Percentiles rank a stretch among this genome's conserved stretches.
Evolutionary conservation across 140 eudicot species (phyloP).

Genomic region (Bidens hawaiensis): DNA sequence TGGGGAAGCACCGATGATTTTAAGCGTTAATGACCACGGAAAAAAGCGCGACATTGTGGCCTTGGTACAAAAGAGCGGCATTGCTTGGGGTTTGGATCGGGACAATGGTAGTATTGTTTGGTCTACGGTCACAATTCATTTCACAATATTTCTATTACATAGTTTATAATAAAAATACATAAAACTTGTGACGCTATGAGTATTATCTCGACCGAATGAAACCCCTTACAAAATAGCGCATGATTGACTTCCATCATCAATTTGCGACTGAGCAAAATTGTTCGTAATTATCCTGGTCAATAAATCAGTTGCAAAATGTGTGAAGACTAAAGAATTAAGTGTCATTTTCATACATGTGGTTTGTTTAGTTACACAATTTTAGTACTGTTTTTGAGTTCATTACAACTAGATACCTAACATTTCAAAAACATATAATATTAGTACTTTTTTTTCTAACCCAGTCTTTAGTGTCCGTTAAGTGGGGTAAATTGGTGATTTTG

Average conservation of each 20-base stretch:
- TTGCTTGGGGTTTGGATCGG: constrained; percentile 73
- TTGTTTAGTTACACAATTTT: no score
- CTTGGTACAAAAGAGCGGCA: constrained; percentile 67
- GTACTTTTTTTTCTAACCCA: no score
- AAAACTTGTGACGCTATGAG: neutral
- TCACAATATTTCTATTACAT: neutral
- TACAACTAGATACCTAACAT: no score
- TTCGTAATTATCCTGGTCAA: neutral
- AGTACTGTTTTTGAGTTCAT: no score
- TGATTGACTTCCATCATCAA: no score
- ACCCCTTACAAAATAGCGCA: neutral
- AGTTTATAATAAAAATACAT: neutral
- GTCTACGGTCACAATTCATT: constrained; percentile 39
- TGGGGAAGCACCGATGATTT: constrained; percentile 57
- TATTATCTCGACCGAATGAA: neutral
- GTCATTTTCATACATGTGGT: no score
- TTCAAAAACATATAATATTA: no score
- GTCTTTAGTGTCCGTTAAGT: no score
- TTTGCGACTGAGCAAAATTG: no score
- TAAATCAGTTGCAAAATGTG: no score
- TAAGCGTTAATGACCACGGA: constrained; percentile 23
- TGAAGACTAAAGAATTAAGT: no score
- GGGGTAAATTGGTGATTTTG: no score
- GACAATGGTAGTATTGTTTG: constrained; percentile 49
- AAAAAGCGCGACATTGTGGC: constrained; percentile 32